Percentiles rank a stretch among this genome's conserved stretches.
Conservation (phyloP, 495 filamentous ascomycete species). For the Podospora fimiseda region DNA sequence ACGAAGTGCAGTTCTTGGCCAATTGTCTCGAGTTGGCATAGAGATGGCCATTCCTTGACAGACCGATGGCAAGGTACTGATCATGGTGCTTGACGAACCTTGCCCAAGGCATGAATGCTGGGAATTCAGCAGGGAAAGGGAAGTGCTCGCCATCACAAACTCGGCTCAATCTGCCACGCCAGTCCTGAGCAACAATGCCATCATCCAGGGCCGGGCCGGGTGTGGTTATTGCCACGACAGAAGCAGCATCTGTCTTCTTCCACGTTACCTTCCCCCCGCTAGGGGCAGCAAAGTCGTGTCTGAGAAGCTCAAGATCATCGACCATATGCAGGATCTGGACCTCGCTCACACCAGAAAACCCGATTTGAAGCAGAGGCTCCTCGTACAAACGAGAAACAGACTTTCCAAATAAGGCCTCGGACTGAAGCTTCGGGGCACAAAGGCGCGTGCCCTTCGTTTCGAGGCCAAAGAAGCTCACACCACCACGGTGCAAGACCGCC, state of each 20-base stretch:
- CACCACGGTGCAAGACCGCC: constrained; percentile 60
- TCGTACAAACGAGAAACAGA: constrained; percentile 6
- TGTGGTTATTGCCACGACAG: constrained; percentile 14
- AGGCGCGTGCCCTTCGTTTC: constrained; percentile 42
- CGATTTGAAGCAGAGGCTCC: constrained; percentile 21
- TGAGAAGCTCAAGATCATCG: constrained; percentile 14
- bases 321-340: constrained; percentile 21
- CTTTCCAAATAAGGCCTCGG: constrained; percentile 18
- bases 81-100: constrained; percentile 37
- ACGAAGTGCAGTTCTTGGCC: constrained; percentile 84
- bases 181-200: constrained; percentile 31
- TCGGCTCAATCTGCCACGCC: constrained; percentile 28
- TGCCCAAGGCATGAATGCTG: constrained; percentile 47
- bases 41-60: constrained; percentile 68
- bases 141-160: constrained; percentile 8
- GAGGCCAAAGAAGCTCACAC: constrained; percentile 61
- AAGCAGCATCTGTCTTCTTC: constrained; percentile 10
- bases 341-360: constrained; percentile 16
- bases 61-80: constrained; percentile 47
- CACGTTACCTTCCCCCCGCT: constrained; percentile 2
- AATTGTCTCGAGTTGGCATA: constrained; percentile 70
- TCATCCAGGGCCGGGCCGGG: constrained; percentile 2
- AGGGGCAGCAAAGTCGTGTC: constrained; percentile 11
- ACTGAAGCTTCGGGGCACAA: constrained; percentile 23
- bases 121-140: constrained; percentile 23